Conservation (phyloP, 805 yeast species). For the Scheffersomyces spartinae region DNA sequence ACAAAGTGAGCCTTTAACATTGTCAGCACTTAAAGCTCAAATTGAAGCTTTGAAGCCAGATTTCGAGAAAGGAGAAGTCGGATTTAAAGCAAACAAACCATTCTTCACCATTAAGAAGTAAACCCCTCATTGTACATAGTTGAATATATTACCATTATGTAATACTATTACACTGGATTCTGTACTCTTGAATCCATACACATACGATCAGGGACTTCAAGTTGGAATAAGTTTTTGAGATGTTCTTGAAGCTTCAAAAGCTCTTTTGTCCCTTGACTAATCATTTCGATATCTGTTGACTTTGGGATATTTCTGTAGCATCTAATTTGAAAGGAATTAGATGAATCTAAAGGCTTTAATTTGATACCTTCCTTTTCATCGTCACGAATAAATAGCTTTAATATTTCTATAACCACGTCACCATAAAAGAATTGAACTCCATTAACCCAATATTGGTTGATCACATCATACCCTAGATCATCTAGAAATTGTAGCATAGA, state of each 20-base stretch:
- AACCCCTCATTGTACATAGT: no score
- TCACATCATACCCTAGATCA: slow-evolving; percentile 61
- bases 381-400: slow-evolving; percentile 31
- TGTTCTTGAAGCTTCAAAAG: slow-evolving; percentile 53
- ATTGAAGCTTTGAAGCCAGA: no score
- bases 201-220: slow-evolving; percentile 68
- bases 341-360: slow-evolving; percentile 34
- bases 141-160: no score
- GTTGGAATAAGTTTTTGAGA: slow-evolving; percentile 53
- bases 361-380: slow-evolving; percentile 12
- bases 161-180: no score
- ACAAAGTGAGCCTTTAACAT: slow-evolving; percentile 12
- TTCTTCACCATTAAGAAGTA: no score
- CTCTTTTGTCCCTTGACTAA: slow-evolving; percentile 53
- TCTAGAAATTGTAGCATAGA: slow-evolving; percentile 34
- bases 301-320: slow-evolving; percentile 61
- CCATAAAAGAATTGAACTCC: slow-evolving; percentile 56
- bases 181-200: slow-evolving; percentile 76
- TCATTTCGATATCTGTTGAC: slow-evolving; percentile 64
- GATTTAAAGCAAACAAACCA: no score
- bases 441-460: slow-evolving; percentile 46
- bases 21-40: no score
- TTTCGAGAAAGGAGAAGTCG: no score
- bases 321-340: slow-evolving; percentile 49
- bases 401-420: slow-evolving; percentile 49